phyloP scores from a whole-genome alignment of 331 rosid species.

The Arachis monticola region DNA sequence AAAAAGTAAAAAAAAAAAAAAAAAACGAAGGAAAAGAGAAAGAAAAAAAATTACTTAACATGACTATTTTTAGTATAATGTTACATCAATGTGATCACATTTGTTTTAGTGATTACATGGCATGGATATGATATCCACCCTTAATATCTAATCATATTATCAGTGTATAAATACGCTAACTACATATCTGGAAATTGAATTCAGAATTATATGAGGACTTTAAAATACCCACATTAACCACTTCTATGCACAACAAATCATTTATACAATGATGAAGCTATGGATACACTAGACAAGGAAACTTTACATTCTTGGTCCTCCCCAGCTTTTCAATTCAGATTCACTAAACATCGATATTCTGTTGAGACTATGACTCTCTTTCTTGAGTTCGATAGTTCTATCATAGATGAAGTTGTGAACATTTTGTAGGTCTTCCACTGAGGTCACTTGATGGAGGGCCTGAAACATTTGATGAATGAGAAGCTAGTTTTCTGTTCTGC shows the following conservation, averaged over 20 bases:
- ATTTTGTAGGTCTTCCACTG: slow-evolving; percentile 37
- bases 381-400: slow-evolving; percentile 28
- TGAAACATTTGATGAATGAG: slow-evolving; percentile 39
- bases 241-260: slow-evolving; percentile 29
- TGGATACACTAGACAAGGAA: neutral
- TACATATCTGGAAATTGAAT: neutral
- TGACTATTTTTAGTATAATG: neutral
- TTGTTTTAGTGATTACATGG: neutral
- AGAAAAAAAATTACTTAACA: neutral
- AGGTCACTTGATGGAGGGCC: slow-evolving; percentile 59
- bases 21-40: no score
- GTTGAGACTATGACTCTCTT: neutral
- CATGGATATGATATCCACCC: neutral
- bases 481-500: slow-evolving; percentile 59
- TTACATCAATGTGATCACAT: neutral
- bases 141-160: neutral
- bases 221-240: slow-evolving; percentile 11
- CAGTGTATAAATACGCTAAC: neutral
- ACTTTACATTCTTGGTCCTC: neutral
- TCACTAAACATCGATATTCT: slow-evolving; percentile 16
- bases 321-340: neutral
- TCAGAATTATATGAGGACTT: neutral
- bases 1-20: neutral
- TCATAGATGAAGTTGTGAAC: slow-evolving; percentile 70
- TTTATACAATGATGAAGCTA: slow-evolving; percentile 19